Percentiles rank a stretch among this genome's conserved stretches.
Conservation (phyloP, 768 basidiomycete genomes). For the Hypsizygus marmoreus region DNA sequence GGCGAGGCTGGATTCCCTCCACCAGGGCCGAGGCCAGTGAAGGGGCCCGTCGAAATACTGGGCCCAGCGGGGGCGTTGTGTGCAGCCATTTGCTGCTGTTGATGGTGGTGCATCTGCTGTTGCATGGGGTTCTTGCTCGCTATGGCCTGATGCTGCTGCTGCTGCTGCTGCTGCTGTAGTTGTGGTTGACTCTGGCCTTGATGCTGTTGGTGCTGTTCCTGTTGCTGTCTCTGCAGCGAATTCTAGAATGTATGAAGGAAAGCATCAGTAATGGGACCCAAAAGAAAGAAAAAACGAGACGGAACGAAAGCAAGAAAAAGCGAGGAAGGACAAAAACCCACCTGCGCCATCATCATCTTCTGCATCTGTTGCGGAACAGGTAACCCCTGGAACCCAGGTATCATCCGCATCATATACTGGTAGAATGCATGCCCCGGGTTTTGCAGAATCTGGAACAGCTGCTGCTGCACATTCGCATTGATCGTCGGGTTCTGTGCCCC, state of each 20-base stretch:
- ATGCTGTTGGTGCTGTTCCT: conserved; percentile 26
- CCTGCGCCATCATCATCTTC: conserved; percentile 55
- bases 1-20: conserved; percentile 24
- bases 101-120: conserved; percentile 27
- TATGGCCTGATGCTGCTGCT: conserved; percentile 18
- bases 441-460: conserved; percentile 51
- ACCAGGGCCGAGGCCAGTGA: conserved; percentile 1
- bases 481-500: conserved; percentile 13
- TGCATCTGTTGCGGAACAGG: conserved; percentile 60
- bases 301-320: background rate
- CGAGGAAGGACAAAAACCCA: conserved; percentile 26
- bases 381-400: conserved; percentile 56
- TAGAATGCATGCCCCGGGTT: conserved; percentile 58
- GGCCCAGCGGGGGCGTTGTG: conserved; percentile 1
- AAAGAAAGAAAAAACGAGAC: background rate
- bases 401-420: conserved; percentile 50
- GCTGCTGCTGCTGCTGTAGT: conserved; percentile 24
- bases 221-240: conserved; percentile 27
- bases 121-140: conserved; percentile 15
- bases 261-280: background rate
- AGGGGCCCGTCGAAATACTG: background rate
- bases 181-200: conserved; percentile 21
- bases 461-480: conserved; percentile 37
- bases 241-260: background rate
- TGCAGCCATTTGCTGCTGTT: conserved; percentile 12